Percentiles rank a stretch among this genome's conserved stretches.
phyloP scores from a whole-genome alignment of 164 flowering plant genomes.

The Tetrastigma voinierianum region DNA sequence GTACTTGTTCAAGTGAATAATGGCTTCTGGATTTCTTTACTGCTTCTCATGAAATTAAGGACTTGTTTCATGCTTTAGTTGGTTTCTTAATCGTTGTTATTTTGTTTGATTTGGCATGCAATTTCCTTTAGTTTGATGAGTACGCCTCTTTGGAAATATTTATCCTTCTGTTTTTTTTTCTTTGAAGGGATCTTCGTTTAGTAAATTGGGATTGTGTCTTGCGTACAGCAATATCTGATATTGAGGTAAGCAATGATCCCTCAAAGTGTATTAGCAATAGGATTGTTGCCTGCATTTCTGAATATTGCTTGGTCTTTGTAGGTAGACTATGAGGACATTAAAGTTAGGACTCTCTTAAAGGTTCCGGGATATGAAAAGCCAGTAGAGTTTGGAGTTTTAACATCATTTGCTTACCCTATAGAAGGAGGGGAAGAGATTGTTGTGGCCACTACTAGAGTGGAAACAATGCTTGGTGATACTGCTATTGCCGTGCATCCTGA shows the following conservation, averaged over 20 bases:
- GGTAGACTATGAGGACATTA: conserved; percentile 87
- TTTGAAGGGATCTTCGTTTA: no score
- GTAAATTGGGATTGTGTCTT: conserved; percentile 93
- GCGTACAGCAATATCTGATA: conserved; percentile 93
- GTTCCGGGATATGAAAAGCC: conserved; percentile 81
- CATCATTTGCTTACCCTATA: conserved; percentile 93
- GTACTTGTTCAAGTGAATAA: background rate
- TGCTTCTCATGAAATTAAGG: background rate
- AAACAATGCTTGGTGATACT: conserved; percentile 98
- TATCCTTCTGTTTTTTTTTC: background rate
- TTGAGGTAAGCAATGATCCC: conserved; percentile 54
- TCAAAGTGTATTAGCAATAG: background rate
- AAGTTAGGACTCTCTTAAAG: conserved; percentile 64
- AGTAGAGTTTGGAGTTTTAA: conserved; percentile 90
- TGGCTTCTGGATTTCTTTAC: background rate
- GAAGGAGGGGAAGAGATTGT: conserved; percentile 81
- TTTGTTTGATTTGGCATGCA: no score
- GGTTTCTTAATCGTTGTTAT: background rate
- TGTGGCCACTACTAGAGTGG: conserved; percentile 96
- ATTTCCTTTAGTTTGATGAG: background rate
- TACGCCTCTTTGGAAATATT: no score
- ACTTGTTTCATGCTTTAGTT: background rate
- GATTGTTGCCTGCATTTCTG: conserved; percentile 3
- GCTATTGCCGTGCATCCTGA: conserved; percentile 93
- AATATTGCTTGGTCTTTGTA: conserved; percentile 26